Evolutionary conservation across 306 rosid genomes (phyloP).

Genomic region (Quercus mongolica): DNA sequence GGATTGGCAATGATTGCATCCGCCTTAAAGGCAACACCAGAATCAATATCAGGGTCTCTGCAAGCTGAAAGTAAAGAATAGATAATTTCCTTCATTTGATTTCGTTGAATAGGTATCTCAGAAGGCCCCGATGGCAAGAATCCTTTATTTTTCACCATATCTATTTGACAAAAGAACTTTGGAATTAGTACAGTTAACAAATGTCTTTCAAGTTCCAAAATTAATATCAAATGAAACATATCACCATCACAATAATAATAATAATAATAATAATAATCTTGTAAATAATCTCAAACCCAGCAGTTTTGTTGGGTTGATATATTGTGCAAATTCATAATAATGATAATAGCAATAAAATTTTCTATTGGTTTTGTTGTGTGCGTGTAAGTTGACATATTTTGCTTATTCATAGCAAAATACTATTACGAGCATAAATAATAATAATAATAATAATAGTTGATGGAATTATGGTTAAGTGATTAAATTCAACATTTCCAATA

Average conservation of each 20-base stretch:
- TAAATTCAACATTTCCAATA: too few species aligned
- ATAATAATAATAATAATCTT: not conserved
- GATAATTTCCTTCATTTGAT: constrained; percentile 91
- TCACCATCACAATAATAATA: not conserved
- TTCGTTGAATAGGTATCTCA: constrained; percentile 86
- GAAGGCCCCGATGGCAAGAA: constrained; percentile 99
- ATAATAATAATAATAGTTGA: too few species aligned
- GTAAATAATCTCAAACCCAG: too few species aligned
- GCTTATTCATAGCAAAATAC: too few species aligned
- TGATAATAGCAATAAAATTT: too few species aligned
- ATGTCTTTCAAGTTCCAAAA: constrained; percentile 1
- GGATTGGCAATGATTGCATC: constrained; percentile 99
- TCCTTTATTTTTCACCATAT: constrained; percentile 99
- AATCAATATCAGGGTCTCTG: constrained; percentile 81
- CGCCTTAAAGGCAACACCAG: constrained; percentile 71
- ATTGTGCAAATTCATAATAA: too few species aligned
- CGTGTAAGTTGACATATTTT: too few species aligned
- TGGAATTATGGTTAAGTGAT: too few species aligned
- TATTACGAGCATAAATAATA: too few species aligned
- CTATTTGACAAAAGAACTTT: constrained; percentile 37
- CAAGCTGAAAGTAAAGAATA: constrained; percentile 86
- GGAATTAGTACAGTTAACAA: not conserved
- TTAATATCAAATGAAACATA: constrained; percentile 1
- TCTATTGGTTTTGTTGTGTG: too few species aligned
- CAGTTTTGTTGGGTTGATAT: too few species aligned